Evolutionary conservation across 805 yeast species (phyloP), one percentile per base, ranked within the genome.

Genomic region (Schizosaccharomyces cryophilus): DNA sequence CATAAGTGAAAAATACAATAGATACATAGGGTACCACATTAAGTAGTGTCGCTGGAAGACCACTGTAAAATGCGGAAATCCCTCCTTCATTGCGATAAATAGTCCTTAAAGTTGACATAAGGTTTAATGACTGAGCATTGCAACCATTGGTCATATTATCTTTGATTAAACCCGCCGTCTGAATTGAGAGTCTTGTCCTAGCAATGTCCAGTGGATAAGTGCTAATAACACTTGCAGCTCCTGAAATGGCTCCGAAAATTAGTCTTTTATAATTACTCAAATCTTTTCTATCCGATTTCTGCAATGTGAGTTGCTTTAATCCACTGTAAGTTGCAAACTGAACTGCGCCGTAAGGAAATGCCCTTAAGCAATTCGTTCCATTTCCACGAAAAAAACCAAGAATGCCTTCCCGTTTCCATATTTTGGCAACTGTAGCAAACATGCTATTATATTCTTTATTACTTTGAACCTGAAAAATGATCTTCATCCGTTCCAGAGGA

Each of bases 1-100:
- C 97, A 73, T 89, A 90, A 58, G 87, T 81, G 1, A 95, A 84
- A 69, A 90, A 90, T 71, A 89, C 90, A 61, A 90, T 78, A 3
- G 95, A 95, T 40, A 87, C 96, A 68, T 89, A 93, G 0, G 97
- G 96, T 1, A 95, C 96, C 24, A 93, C 96, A 1, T 97, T 96
- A 62, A 86, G 72, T 1, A 89, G 80, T 0, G 97, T 90, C n/a
- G 97, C 95, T 64, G 83, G 74, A 13, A 89, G 75, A 2, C 98
- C 98, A 60, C 89, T 76, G 69, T 86, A 90, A 17, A 90, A 73
- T 0, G 88, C 95, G 1, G 68, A 63, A 7, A 87, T 29, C 0
- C 96, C 95, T 45, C 97, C 97, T 72, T 90, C 98, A 17, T 76
- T 77, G 17, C 66, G 67, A 71, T 85, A 86, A 24, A 88, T 87